Conservation (phyloP, 352 stramenopile species). For the Pythium periplocum region DNA sequence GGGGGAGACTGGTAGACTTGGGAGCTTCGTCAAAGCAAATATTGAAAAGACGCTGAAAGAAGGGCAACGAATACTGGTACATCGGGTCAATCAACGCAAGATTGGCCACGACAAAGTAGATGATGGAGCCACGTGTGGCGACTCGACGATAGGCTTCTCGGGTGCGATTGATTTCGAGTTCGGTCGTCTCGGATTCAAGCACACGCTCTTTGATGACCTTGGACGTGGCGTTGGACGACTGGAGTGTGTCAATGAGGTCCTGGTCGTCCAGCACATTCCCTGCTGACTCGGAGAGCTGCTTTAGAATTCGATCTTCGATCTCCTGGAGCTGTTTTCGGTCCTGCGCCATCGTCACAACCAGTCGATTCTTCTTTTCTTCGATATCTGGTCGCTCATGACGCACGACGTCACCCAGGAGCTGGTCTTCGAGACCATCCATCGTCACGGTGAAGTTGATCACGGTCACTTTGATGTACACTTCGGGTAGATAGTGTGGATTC, state of each 20-base stretch:
- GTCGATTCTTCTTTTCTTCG: conserved; percentile 91
- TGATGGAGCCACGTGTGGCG: conserved; percentile 88
- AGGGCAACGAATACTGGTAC: conserved; percentile 95
- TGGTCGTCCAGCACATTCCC: conserved; percentile 94
- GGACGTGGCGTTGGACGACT: conserved; percentile 83
- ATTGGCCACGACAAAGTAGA: conserved; percentile 94
- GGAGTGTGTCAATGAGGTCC: conserved; percentile 80
- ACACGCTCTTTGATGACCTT: conserved; percentile 88
- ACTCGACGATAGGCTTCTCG: conserved; percentile 90
- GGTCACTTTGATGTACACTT: conserved; percentile 96
- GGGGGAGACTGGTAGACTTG: conserved; percentile 41
- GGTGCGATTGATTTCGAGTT: conserved; percentile 88
- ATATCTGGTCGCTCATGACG: conserved; percentile 89
- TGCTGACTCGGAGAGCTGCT: conserved; percentile 87
- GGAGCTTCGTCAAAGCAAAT: conserved; percentile 86
- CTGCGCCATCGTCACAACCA: conserved; percentile 91
- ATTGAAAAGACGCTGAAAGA: conserved; percentile 91
- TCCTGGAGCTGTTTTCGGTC: conserved; percentile 91
- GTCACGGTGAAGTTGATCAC: conserved; percentile 97
- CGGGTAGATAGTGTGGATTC: conserved; percentile 92
- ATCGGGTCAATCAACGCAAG: conserved; percentile 91
- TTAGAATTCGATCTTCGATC: conserved; percentile 91
- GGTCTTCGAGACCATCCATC: conserved; percentile 91
- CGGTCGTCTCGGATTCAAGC: conserved; percentile 86
- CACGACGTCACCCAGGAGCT: conserved; percentile 91